Percentiles rank a stretch among this genome's conserved stretches.
Conservation (phyloP, 2,329 filamentous ascomycete genomes). For the Fusarium nygamai region DNA sequence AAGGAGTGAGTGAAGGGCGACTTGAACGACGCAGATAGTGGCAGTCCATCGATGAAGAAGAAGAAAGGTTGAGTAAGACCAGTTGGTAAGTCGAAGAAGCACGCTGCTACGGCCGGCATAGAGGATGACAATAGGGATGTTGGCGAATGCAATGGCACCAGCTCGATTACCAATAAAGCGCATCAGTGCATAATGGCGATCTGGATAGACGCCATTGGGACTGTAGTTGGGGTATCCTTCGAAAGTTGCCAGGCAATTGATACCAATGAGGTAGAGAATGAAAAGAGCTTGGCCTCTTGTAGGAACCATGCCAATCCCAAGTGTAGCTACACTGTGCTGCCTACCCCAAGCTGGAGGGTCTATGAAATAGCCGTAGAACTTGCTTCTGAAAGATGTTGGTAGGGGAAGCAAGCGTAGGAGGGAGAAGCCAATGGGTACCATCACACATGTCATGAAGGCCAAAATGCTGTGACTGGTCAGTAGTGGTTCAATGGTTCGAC, state of each 20-base stretch:
- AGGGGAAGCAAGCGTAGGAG: slow-evolving; percentile 35
- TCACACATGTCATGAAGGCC: slow-evolving; percentile 33
- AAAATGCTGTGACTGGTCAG: slow-evolving; percentile 6
- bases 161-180: slow-evolving; percentile 52
- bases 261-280: slow-evolving; percentile 51
- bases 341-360: slow-evolving; percentile 42
- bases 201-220: slow-evolving; percentile 46
- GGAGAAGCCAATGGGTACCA: slow-evolving; percentile 35
- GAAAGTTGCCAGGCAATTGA: slow-evolving; percentile 50
- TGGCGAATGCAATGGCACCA: slow-evolving; percentile 53
- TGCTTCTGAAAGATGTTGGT: slow-evolving; percentile 16
- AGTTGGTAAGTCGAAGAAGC: slow-evolving; percentile 59
- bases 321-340: slow-evolving; percentile 36
- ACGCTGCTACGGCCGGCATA: slow-evolving; percentile 59
- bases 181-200: slow-evolving; percentile 42
- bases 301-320: slow-evolving; percentile 47
- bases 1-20: slow-evolving; percentile 57
- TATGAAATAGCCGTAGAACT: slow-evolving; percentile 43
- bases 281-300: slow-evolving; percentile 57
- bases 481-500: too few relatives aligned
- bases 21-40: slow-evolving; percentile 55
- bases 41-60: slow-evolving; percentile 62
- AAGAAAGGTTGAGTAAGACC: slow-evolving; percentile 59
- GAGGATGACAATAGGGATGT: slow-evolving; percentile 55
- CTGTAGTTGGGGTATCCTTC: slow-evolving; percentile 42